Conservation (phyloP, 177 flowering plant species). For the Telopea speciosissima region DNA sequence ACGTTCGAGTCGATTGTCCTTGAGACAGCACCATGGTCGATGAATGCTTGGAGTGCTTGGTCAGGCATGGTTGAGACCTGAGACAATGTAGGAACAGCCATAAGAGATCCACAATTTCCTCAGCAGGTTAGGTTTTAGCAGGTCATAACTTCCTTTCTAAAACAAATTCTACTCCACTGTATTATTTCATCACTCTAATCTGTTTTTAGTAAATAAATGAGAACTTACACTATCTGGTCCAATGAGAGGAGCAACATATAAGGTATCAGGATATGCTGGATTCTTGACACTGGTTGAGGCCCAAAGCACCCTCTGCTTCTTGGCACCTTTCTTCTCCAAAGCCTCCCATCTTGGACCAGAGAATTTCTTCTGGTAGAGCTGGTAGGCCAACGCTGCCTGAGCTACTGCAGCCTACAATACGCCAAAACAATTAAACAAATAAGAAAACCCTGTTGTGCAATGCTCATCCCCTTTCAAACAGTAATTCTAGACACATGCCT, state of each 20-base stretch:
- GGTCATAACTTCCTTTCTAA: too few species aligned
- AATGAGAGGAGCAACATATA: slow-evolving; percentile 91
- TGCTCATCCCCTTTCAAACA: background rate
- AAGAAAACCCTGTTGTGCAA: background rate
- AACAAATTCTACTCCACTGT: too few species aligned
- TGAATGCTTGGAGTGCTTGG: slow-evolving; percentile 87
- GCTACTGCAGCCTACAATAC: slow-evolving; percentile 88
- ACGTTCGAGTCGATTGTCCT: slow-evolving; percentile 87
- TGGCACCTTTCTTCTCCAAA: slow-evolving; percentile 95
- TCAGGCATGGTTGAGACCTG: slow-evolving; percentile 99
- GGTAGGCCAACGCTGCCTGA: slow-evolving; percentile 91
- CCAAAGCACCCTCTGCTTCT: slow-evolving; percentile 98
- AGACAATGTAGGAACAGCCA: background rate
- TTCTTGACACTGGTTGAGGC: slow-evolving; percentile 99
- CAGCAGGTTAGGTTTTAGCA: background rate
- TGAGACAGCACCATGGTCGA: slow-evolving; percentile 80
- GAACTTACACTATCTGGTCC: slow-evolving; percentile 90
- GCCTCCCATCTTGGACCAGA: slow-evolving; percentile 99
- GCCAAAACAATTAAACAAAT: slow-evolving; percentile 1
- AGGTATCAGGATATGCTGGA: slow-evolving; percentile 90
- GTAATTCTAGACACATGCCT: background rate
- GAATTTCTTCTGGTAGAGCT: slow-evolving; percentile 94
- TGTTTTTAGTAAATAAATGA: too few species aligned
- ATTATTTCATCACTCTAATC: too few species aligned
- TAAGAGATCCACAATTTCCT: background rate